Conservation (phyloP, 2,329 filamentous ascomycete genomes). For the Aspergillaceae sp. region DNA sequence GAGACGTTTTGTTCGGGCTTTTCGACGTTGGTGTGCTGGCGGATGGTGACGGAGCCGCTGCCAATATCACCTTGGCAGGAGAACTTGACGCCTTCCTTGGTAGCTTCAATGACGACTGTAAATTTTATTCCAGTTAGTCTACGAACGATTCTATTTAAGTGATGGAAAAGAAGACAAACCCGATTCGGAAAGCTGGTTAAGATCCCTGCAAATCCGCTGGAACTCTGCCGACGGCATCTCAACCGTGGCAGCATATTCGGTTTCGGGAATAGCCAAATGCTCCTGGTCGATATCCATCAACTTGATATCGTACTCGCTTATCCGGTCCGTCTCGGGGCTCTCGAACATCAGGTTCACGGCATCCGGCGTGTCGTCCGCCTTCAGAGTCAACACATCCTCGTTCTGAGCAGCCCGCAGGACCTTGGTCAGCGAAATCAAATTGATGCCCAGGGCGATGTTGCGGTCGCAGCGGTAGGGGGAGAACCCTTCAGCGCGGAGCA, state of each 20-base stretch:
- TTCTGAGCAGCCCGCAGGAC: slow-evolving; percentile 89
- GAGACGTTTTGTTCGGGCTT: slow-evolving; percentile 79
- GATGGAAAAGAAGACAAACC: slow-evolving; percentile 49
- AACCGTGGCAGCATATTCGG: slow-evolving; percentile 92
- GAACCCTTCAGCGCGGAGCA: slow-evolving; percentile 93
- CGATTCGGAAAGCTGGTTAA: slow-evolving; percentile 88
- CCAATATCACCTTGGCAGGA: slow-evolving; percentile 89
- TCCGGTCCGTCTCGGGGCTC: slow-evolving; percentile 74
- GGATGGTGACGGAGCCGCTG: slow-evolving; percentile 84
- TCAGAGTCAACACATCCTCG: slow-evolving; percentile 90
- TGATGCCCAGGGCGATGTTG: slow-evolving; percentile 96
- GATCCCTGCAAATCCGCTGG: slow-evolving; percentile 86
- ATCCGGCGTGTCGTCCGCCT: slow-evolving; percentile 94
- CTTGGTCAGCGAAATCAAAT: slow-evolving; percentile 92
- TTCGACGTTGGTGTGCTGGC: slow-evolving; percentile 79
- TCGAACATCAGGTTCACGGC: slow-evolving; percentile 94
- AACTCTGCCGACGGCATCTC: slow-evolving; percentile 84
- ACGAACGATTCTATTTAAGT: background rate
- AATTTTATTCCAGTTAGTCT: background rate
- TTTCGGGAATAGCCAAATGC: slow-evolving; percentile 96
- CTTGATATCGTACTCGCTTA: slow-evolving; percentile 99
- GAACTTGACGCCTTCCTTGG: slow-evolving; percentile 96
- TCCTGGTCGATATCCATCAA: slow-evolving; percentile 99
- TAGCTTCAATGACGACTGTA: slow-evolving; percentile 85
- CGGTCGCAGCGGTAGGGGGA: slow-evolving; percentile 95